Evolutionary conservation across 208 protist genomes (phyloP), one percentile per base, ranked within the genome.

Genomic region (Crithidia thermophila): DNA sequence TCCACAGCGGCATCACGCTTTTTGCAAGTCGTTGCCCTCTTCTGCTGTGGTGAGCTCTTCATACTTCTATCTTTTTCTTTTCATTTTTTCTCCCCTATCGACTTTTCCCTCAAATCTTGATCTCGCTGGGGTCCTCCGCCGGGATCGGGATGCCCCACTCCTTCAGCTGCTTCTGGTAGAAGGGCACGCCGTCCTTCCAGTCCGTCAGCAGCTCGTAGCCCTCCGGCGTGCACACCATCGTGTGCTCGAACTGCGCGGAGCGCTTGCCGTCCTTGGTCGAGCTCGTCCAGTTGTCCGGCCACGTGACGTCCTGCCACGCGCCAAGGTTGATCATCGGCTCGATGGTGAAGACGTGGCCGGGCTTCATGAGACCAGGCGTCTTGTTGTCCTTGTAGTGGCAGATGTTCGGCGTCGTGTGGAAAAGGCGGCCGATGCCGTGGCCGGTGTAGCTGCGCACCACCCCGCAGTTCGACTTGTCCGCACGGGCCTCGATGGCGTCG

Each of bases 231-330:
- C 98, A 91, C 16, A 98, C 75, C 47, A 99, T 79, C 20, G 98
- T 99, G 75, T 99, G 98, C 86, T 99, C 98, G 69, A 99, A 99
- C 87, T 99, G 98, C 11, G 98, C 98, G 30, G 90, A 97, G 27
- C 94, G 90, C 77, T 95, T 96, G 46, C 98, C 97, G 76, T 99
- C 98, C 49, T 67, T 66, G n/a, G 97, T 99, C 0, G 93, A 72
- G 45, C 88, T 93, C 0, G 98, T 99, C 98, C 98, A 99, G n/a
- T 95, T 91, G 59, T 99, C 98, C 9, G 94, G 88, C 95, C 96
- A 98, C 10, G 94, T 90, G 11, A 91, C 81, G 70, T 97, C 94
- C 59, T 97, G 74, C 87, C 90, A 94, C n/a, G 66, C 82, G 21
- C 95, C 95, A 21, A 93, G 80, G 79, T 98, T 99, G 50, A 99